A percentile compares a stretch with the other conserved stretches of the same genome.
Evolutionary conservation across 108 stramenopile genomes (phyloP).

Genomic region (Fragilariopsis cylindrus): DNA sequence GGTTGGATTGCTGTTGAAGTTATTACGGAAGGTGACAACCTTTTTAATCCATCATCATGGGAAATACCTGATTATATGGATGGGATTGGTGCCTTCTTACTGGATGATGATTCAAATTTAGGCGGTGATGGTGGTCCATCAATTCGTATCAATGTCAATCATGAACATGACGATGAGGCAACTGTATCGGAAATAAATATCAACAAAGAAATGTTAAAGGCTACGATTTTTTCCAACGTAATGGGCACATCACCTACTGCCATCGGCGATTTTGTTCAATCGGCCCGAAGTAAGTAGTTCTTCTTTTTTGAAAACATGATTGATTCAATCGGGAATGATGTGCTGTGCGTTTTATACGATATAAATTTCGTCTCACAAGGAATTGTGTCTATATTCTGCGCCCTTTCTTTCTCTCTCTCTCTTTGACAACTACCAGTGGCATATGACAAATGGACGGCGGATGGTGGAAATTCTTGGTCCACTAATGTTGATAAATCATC

Average conservation of each 20-base stretch:
- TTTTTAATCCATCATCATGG: neutral
- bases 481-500: neutral
- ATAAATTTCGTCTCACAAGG: neutral
- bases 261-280: slow-evolving; percentile 5
- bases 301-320: neutral
- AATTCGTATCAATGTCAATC: slow-evolving; percentile 27
- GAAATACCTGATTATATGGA: slow-evolving; percentile 19
- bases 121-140: neutral
- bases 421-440: slow-evolving; percentile 4
- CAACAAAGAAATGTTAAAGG: slow-evolving; percentile 11
- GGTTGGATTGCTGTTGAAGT: slow-evolving; percentile 41
- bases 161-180: slow-evolving; percentile 20
- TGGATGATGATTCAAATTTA: neutral
- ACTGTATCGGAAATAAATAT: slow-evolving; percentile 26
- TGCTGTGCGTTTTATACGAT: neutral
- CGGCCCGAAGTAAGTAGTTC: neutral
- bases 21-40: slow-evolving; percentile 31
- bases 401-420: neutral
- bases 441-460: neutral
- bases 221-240: neutral
- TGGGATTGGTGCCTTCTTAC: slow-evolving; percentile 30
- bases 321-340: too few relatives aligned
- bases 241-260: neutral
- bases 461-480: neutral
- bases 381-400: neutral